Evolutionary conservation across 768 basidiomycete species (phyloP).

Genomic region (Tubosaeta sp.): DNA sequence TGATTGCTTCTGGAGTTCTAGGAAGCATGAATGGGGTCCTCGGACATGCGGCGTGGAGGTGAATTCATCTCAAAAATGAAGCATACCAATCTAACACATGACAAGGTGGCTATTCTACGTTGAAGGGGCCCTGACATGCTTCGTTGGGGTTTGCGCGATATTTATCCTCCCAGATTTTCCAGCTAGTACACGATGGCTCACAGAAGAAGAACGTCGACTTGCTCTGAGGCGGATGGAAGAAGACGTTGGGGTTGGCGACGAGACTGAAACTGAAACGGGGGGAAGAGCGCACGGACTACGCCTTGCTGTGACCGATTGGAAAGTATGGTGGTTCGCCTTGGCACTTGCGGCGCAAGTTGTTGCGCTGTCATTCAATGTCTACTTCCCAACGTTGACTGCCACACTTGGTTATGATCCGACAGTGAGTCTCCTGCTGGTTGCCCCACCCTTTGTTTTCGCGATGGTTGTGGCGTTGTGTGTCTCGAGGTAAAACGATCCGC

Average conservation of each 20-base stretch:
- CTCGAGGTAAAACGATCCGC: conserved; percentile 37
- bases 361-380: conserved; percentile 74
- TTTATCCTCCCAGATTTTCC: conserved; percentile 52
- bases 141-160: conserved; percentile 42
- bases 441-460: conserved; percentile 68
- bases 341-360: conserved; percentile 35
- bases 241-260: conserved; percentile 58
- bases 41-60: conserved; percentile 52
- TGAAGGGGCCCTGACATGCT: conserved; percentile 42
- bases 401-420: conserved; percentile 67
- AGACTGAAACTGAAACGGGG: conserved; percentile 40
- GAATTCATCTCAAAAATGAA: conserved; percentile 14
- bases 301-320: conserved; percentile 70
- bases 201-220: conserved; percentile 38
- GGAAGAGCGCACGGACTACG: conserved; percentile 44
- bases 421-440: conserved; percentile 66
- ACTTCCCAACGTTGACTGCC: conserved; percentile 71
- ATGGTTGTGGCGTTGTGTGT: conserved; percentile 50
- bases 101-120: conserved; percentile 47
- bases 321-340: conserved; percentile 75
- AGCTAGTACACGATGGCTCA: conserved; percentile 32
- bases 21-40: conserved; percentile 44
- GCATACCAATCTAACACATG: too few species aligned
- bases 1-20: conserved; percentile 47
- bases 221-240: conserved; percentile 60